Percentiles rank a stretch among this genome's conserved stretches.
Evolutionary conservation across 2,329 filamentous ascomycete species (phyloP).

Genomic region (Tolypocladium nubicola): DNA sequence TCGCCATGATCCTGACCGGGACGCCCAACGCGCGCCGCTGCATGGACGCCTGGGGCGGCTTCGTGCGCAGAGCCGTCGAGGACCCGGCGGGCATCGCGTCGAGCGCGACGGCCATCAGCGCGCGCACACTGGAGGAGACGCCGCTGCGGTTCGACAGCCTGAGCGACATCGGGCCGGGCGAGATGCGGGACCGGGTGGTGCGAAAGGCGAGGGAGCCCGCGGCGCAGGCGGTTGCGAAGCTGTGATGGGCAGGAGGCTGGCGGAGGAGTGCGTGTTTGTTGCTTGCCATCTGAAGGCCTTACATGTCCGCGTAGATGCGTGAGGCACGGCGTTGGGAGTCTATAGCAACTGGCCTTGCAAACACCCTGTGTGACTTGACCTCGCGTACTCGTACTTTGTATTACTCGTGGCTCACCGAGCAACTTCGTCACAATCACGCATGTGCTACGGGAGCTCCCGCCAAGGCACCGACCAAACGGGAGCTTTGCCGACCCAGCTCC

Average conservation of each 20-base stretch:
- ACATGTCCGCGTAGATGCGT: not conserved
- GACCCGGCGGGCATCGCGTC: slow-evolving; percentile 22
- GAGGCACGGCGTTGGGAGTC: not conserved
- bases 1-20: slow-evolving; percentile 45
- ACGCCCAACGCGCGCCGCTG: slow-evolving; percentile 37
- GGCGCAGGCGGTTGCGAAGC: slow-evolving; percentile 13
- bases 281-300: not conserved
- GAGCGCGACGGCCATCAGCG: slow-evolving; percentile 34
- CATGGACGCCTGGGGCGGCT: slow-evolving; percentile 43
- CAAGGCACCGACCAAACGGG: not conserved
- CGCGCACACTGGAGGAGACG: slow-evolving; percentile 39
- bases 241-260: slow-evolving; percentile 8
- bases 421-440: not conserved
- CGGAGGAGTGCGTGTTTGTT: not conserved
- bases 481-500: not conserved
- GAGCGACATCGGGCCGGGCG: slow-evolving; percentile 30
- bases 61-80: slow-evolving; percentile 35
- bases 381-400: not conserved
- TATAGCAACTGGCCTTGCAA: not conserved
- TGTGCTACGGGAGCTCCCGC: not conserved
- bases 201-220: slow-evolving; percentile 11
- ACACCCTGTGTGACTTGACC: not conserved
- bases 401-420: not conserved
- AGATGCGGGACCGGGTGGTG: slow-evolving; percentile 29
- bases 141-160: slow-evolving; percentile 31